A percentile compares a stretch with the other conserved stretches of the same genome.
phyloP scores from a whole-genome alignment of 441 rosid genomes.

The Rhodomyrtus psidioides region DNA sequence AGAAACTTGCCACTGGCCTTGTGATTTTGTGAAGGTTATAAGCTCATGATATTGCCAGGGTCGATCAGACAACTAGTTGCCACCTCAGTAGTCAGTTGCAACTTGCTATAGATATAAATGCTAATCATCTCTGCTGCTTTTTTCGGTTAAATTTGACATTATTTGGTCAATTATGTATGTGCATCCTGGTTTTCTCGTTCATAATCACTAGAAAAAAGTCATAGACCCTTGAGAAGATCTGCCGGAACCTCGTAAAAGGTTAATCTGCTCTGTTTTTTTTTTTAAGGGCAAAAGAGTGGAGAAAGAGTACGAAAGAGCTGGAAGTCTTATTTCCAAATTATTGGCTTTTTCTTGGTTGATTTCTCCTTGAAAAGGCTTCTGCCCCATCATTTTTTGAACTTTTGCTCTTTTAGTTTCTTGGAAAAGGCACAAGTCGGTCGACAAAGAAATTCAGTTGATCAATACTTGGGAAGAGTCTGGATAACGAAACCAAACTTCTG shows the following conservation, averaged over 20 bases:
- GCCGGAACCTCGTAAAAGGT: not conserved
- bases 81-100: not conserved
- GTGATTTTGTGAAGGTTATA: not conserved
- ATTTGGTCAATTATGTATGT: not conserved
- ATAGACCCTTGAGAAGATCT: not conserved
- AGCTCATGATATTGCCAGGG: not conserved
- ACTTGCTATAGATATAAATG: not conserved
- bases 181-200: not conserved
- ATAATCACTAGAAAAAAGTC: not conserved
- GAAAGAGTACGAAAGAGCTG: not conserved
- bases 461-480: not conserved
- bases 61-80: not conserved
- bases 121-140: not conserved
- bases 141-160: not conserved
- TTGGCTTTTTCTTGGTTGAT: not conserved
- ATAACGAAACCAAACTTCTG: not conserved
- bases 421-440: not conserved
- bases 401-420: not conserved
- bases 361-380: not conserved
- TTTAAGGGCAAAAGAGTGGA: not conserved
- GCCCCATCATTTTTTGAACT: not conserved
- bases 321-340: not conserved
- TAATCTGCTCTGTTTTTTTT: not conserved
- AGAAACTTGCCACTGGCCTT: not conserved
- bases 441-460: not conserved